A percentile compares a stretch with the other conserved stretches of the same genome.
Conservation (phyloP, 108 stramenopile species). For the Craspedostauros australis region DNA sequence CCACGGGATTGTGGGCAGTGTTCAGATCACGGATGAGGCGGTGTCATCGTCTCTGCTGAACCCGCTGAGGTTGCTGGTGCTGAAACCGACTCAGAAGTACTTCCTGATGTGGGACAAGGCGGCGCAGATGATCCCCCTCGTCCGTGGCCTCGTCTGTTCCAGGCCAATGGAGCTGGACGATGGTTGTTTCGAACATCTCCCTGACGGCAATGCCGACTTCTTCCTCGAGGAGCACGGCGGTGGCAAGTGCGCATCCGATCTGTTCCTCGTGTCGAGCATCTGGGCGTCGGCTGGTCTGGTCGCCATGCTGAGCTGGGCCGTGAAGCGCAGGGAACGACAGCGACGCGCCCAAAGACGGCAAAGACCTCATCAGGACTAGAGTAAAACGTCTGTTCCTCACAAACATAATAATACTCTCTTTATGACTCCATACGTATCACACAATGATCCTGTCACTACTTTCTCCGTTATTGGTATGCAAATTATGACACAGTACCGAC, state of each 20-base stretch:
- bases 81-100: slow-evolving; percentile 28
- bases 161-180: slow-evolving; percentile 21
- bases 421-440: no score
- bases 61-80: slow-evolving; percentile 12
- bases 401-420: no score
- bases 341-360: slow-evolving; percentile 34
- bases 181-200: slow-evolving; percentile 59
- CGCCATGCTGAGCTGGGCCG: slow-evolving; percentile 24
- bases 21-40: not conserved
- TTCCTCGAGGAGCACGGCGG: slow-evolving; percentile 36
- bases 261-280: slow-evolving; percentile 36
- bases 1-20: slow-evolving; percentile 41
- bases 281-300: slow-evolving; percentile 33
- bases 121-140: slow-evolving; percentile 22
- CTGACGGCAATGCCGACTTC: slow-evolving; percentile 60
- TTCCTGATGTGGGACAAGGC: slow-evolving; percentile 50
- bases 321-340: slow-evolving; percentile 50
- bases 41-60: not conserved
- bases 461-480: no score
- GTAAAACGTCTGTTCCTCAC: no score
- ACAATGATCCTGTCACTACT: no score
- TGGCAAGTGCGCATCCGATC: slow-evolving; percentile 54
- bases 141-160: slow-evolving; percentile 14
- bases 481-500: no score
- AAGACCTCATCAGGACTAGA: slow-evolving; percentile 53